Evolutionary conservation across 2,329 filamentous ascomycete species (phyloP).

Genomic region (Fusarium buxicola): DNA sequence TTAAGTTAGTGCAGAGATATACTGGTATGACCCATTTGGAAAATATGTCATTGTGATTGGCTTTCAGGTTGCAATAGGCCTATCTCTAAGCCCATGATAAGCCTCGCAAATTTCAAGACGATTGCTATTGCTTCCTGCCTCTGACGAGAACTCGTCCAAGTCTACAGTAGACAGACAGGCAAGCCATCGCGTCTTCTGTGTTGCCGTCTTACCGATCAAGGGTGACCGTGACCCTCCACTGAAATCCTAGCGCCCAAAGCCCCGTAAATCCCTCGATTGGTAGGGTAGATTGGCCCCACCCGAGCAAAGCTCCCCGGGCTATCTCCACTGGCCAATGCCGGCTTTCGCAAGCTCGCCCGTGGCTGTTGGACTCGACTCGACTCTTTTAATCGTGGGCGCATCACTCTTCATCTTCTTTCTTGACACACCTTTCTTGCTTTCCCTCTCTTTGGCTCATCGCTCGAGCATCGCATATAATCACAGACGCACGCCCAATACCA

Average conservation of each 20-base stretch:
- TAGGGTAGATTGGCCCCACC: no score
- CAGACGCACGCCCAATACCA: no score
- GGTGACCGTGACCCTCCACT: slow-evolving; percentile 5
- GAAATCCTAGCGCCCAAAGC: slow-evolving; percentile 5
- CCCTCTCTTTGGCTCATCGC: not conserved
- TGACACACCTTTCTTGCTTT: not conserved
- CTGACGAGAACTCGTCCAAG: no score
- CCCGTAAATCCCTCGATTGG: slow-evolving; percentile 14
- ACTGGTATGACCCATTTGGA: no score
- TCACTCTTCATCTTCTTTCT: not conserved
- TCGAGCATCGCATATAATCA: no score
- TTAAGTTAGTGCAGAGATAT: no score
- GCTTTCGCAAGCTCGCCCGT: not conserved
- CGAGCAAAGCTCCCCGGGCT: not conserved
- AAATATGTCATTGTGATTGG: no score
- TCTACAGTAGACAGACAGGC: no score
- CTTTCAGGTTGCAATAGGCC: no score
- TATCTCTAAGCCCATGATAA: no score
- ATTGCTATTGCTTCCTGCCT: no score
- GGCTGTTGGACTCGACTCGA: slow-evolving; percentile 1
- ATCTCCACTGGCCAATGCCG: not conserved
- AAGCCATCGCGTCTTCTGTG: slow-evolving; percentile 8
- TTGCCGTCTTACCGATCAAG: slow-evolving; percentile 29
- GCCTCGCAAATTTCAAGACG: no score
- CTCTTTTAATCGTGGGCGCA: not conserved